Evolutionary conservation across 768 basidiomycete genomes (phyloP).

Genomic region (Lactarius tabidus): DNA sequence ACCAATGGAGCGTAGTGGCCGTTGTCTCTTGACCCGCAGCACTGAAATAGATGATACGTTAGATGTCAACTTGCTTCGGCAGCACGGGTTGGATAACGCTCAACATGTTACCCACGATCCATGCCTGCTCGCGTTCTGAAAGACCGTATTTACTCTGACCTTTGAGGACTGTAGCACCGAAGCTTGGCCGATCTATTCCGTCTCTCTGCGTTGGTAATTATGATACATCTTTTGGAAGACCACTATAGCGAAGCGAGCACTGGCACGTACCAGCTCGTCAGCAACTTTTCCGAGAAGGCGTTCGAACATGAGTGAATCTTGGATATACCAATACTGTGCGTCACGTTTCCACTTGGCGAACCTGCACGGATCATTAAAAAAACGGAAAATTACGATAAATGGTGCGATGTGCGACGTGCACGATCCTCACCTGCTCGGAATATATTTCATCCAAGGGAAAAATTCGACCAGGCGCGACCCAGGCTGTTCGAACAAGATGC

Average conservation of each 20-base stretch:
- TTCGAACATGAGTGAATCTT: background rate
- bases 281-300: background rate
- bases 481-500: background rate
- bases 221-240: background rate
- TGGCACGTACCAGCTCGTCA: background rate
- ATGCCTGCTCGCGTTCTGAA: slow-evolving; percentile 17
- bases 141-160: slow-evolving; percentile 1
- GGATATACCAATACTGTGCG: slow-evolving; percentile 5
- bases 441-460: background rate
- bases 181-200: slow-evolving; percentile 6
- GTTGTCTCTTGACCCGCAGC: background rate
- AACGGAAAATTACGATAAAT: no score
- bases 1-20: no score
- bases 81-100: background rate
- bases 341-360: background rate
- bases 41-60: background rate
- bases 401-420: no score
- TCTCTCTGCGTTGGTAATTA: background rate
- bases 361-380: background rate
- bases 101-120: slow-evolving; percentile 23
- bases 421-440: background rate
- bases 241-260: background rate
- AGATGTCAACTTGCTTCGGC: background rate
- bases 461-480: background rate
- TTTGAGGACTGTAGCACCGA: slow-evolving; percentile 9